Conservation (phyloP, 2,329 filamentous ascomycete genomes). For the Pyrenophora tritici-repentis region DNA sequence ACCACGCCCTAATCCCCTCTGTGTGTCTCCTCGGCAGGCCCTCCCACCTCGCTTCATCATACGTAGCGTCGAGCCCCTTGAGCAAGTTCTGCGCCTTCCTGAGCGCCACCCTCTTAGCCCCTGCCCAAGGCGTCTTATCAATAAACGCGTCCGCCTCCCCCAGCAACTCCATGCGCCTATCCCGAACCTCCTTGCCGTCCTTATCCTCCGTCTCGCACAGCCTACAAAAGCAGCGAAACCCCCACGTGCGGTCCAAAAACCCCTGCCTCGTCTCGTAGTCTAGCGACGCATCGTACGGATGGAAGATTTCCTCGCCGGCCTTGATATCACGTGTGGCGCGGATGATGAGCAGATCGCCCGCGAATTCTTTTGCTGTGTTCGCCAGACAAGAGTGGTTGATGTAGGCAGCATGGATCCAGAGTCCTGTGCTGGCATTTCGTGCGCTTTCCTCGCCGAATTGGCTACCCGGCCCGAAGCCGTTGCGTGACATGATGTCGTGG, state of each 20-base stretch:
- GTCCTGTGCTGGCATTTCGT: constrained; percentile 37
- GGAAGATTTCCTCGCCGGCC: constrained; percentile 31
- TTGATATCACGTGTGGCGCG: constrained; percentile 46
- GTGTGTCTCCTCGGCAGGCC: constrained; percentile 22
- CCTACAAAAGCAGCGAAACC: constrained; percentile 49
- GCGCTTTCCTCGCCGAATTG: constrained; percentile 33
- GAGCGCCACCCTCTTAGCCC: constrained; percentile 32
- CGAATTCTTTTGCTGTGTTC: constrained; percentile 48
- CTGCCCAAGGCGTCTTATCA: constrained; percentile 33
- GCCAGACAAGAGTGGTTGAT: constrained; percentile 53
- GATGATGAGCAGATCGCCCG: constrained; percentile 49
- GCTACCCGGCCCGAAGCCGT: constrained; percentile 50
- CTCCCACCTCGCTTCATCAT: constrained; percentile 28
- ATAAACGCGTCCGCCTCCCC: constrained; percentile 33
- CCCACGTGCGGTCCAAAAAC: constrained; percentile 43
- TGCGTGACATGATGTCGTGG: constrained; percentile 51
- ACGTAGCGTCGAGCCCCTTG: constrained; percentile 30
- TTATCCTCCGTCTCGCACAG: constrained; percentile 46
- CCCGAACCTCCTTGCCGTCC: constrained; percentile 27
- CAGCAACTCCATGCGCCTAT: constrained; percentile 29
- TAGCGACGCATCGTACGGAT: constrained; percentile 33
- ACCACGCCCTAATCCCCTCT: constrained; percentile 25
- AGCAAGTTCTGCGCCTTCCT: constrained; percentile 30
- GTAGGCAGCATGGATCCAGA: constrained; percentile 51
- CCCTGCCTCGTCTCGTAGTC: constrained; percentile 46